Evolutionary conservation across 805 yeast genomes (phyloP).

Genomic region (Maudiozyma bulderi): DNA sequence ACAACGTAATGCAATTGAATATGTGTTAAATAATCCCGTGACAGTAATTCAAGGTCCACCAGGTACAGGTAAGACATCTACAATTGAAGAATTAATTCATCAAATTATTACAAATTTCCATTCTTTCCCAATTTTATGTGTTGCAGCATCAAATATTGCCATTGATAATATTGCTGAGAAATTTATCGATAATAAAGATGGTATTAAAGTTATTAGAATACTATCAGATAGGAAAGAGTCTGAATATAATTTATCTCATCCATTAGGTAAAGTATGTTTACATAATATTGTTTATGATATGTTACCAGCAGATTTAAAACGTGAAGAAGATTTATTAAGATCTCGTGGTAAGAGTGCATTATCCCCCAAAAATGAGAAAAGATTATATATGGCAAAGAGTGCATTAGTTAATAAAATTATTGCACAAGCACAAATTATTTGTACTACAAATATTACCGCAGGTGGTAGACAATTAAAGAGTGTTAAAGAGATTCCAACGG

Average conservation of each 20-base stretch:
- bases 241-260: conserved; percentile 50
- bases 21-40: conserved; percentile 40
- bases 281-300: conserved; percentile 50
- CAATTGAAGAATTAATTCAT: conserved; percentile 52
- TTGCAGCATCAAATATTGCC: conserved; percentile 69
- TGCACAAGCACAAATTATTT: conserved; percentile 58
- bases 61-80: conserved; percentile 73
- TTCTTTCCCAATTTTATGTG: conserved; percentile 57
- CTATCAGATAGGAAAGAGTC: conserved; percentile 51
- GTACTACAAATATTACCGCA: conserved; percentile 64
- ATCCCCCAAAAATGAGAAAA: conserved; percentile 40
- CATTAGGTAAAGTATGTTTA: conserved; percentile 48
- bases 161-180: conserved; percentile 71
- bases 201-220: conserved; percentile 44
- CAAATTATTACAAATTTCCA: conserved; percentile 46
- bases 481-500: conserved; percentile 48
- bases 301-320: conserved; percentile 37
- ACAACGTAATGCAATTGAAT: conserved; percentile 46
- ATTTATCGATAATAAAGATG: conserved; percentile 40
- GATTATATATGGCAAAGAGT: conserved; percentile 36
- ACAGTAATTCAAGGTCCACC: conserved; percentile 72
- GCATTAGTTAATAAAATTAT: conserved; percentile 41
- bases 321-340: conserved; percentile 36
- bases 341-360: conserved; percentile 34
- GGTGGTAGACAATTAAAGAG: conserved; percentile 57